Evolutionary conservation across 192 early-diverging fungal genomes (phyloP), one percentile per base, ranked within the genome.

Genomic region (Spizellomyces punctatus): DNA sequence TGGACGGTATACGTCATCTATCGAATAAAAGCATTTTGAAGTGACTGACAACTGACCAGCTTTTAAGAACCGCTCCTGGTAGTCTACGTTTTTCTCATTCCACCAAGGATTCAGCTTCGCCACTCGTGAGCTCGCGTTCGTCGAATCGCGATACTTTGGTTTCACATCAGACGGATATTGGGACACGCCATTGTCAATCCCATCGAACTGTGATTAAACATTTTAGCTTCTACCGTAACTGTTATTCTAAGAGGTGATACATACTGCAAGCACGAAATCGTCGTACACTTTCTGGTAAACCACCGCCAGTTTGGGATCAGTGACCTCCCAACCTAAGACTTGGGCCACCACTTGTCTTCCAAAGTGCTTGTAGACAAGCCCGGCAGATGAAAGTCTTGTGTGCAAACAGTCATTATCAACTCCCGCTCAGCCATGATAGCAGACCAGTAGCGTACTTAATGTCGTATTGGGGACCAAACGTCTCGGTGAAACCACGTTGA

Each of bases 351-450:
- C 91, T 52, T 92, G 85, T 48, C 88, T 83, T 27, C 96, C 96
- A 79, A 93, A 98, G 76, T 97, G 95, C 80, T 96, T 97, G 90
- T 98, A 98, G 54, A 97, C 85, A 8, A 98, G 79, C 5, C 96
- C 96, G n/a, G 96, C 96, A 72, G 90, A 92, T 76, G 94, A 96
- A 58, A 98, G 86, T 82, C 94, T 94, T 73, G n/a, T n/a, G 10
- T 19, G 59, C 36, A 36, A 22, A 14, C 59, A 4, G 0, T 14
- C 12, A 61, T 61, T 16, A 61, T 16, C n/a, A n/a, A 12, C 59
- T 3, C 5, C 5, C 2, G 59, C n/a, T 16, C 2, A 22, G 12
- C 10, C 1, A 17, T 54, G 50, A 54, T 54, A 0, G 17, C 50
- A 54, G 4, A 12, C 50, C 36, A 61, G 12, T n/a, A 12, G 14